phyloP scores from a whole-genome alignment of 31 red algal species.

The Asparagopsis taxiformis region DNA sequence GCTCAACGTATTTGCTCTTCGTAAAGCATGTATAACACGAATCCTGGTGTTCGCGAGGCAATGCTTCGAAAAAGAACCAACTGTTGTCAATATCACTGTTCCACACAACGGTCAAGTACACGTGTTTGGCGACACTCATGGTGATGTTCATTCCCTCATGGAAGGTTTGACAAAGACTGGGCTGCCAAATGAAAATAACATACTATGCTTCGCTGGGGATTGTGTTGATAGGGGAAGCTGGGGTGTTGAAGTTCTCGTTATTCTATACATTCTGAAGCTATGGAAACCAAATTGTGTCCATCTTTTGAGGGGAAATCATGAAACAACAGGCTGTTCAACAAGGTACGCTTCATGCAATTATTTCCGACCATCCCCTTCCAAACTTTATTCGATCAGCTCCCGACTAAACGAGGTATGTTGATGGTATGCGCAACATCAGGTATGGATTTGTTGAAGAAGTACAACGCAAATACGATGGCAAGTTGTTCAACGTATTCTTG shows the following conservation, averaged over 20 bases:
- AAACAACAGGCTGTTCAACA: slow-evolving; percentile 66
- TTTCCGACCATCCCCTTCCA: no score
- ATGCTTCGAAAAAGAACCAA: slow-evolving; percentile 23
- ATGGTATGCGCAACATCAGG: no score
- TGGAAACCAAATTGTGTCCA: slow-evolving; percentile 38
- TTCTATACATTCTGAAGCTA: slow-evolving; percentile 67
- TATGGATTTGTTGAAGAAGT: slow-evolving; percentile 81
- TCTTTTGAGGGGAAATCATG: slow-evolving; percentile 90
- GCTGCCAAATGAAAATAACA: slow-evolving; percentile 49
- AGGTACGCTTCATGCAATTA: slow-evolving; percentile 55
- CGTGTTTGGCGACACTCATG: slow-evolving; percentile 85
- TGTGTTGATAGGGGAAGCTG: slow-evolving; percentile 83
- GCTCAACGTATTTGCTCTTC: slow-evolving; percentile 52
- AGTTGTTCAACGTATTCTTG: slow-evolving; percentile 37
- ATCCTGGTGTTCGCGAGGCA: slow-evolving; percentile 40
- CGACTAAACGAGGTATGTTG: no score
- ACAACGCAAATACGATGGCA: slow-evolving; percentile 59
- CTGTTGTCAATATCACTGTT: slow-evolving; percentile 64
- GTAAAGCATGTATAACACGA: slow-evolving; percentile 26
- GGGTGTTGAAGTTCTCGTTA: slow-evolving; percentile 71
- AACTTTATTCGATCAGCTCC: no score
- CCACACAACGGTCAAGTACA: slow-evolving; percentile 50
- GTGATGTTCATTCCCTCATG: slow-evolving; percentile 67
- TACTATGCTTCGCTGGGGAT: slow-evolving; percentile 77
- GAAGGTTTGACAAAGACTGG: slow-evolving; percentile 50